Percentiles rank a stretch among this genome's conserved stretches.
phyloP scores from a whole-genome alignment of 2,329 filamentous ascomycete genomes.

The Fusarium sp. region DNA sequence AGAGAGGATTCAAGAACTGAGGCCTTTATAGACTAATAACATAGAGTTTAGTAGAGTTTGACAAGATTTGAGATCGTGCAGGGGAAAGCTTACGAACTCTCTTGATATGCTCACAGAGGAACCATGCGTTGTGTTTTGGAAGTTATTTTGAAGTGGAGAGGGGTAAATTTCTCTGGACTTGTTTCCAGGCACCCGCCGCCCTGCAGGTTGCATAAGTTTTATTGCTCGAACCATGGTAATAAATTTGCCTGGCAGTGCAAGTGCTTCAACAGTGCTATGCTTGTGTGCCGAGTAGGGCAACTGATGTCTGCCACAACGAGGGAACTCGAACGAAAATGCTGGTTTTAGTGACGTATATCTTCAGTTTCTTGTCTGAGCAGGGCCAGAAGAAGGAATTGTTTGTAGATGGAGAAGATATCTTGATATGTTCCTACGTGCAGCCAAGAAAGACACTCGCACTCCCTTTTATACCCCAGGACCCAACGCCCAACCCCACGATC shows the following conservation, averaged over 20 bases:
- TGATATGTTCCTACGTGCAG: background rate
- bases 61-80: background rate
- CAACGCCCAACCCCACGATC: background rate
- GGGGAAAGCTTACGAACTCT: constrained; percentile 10
- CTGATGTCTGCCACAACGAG: background rate
- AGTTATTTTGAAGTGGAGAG: background rate
- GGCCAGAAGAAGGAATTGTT: background rate
- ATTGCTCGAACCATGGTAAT: background rate
- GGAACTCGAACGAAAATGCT: background rate
- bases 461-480: constrained; percentile 13
- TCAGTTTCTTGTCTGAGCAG: no score
- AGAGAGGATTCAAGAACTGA: no score
- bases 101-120: background rate
- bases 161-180: background rate
- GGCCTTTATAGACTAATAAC: background rate
- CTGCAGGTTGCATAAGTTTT: background rate
- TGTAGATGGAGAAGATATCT: background rate
- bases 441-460: background rate
- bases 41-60: background rate
- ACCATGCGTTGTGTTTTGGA: background rate
- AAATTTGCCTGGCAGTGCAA: background rate
- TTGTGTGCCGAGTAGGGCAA: background rate
- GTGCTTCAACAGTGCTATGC: background rate
- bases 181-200: background rate
- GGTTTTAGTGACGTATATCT: background rate